These are phyloP conservation scores for Tuber aestivum DNA, from an alignment of 495 filamentous ascomycete genomes.

Conservation along the genomic window DNA sequence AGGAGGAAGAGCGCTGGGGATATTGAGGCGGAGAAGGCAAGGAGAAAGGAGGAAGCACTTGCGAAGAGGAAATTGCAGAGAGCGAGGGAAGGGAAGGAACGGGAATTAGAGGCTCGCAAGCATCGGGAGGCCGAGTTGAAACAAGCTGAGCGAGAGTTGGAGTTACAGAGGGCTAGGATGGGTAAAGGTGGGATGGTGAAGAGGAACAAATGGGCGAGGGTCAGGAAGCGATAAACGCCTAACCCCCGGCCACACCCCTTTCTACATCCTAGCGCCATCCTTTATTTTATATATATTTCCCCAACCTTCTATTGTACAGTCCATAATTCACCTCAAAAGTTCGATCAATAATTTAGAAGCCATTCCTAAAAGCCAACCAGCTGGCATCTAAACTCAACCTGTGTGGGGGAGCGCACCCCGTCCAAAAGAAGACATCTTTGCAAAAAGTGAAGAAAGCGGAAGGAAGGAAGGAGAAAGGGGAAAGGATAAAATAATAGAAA, in stretches of 20 bases:
- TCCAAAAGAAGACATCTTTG: neutral
- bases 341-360: neutral
- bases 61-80: slow-evolving; percentile 49
- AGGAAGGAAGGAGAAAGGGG: slow-evolving; percentile 1
- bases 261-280: neutral
- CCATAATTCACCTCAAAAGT: neutral
- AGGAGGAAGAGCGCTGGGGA: slow-evolving; percentile 23
- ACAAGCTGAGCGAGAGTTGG: slow-evolving; percentile 68
- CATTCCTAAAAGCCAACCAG: neutral
- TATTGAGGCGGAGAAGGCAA: slow-evolving; percentile 34
- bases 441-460: neutral
- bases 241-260: neutral
- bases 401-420: neutral
- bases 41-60: slow-evolving; percentile 50
- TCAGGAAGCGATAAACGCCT: slow-evolving; percentile 29
- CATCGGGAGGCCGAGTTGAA: slow-evolving; percentile 65
- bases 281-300: neutral
- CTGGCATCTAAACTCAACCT: neutral
- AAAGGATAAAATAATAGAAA: slow-evolving; percentile 2
- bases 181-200: slow-evolving; percentile 50
- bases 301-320: neutral
- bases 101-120: slow-evolving; percentile 58
- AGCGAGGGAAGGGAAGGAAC: slow-evolving; percentile 48
- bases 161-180: slow-evolving; percentile 72
- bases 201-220: slow-evolving; percentile 39